phyloP scores from a whole-genome alignment of 2,329 filamentous ascomycete species.

The Dactylonectria macrodidyma region DNA sequence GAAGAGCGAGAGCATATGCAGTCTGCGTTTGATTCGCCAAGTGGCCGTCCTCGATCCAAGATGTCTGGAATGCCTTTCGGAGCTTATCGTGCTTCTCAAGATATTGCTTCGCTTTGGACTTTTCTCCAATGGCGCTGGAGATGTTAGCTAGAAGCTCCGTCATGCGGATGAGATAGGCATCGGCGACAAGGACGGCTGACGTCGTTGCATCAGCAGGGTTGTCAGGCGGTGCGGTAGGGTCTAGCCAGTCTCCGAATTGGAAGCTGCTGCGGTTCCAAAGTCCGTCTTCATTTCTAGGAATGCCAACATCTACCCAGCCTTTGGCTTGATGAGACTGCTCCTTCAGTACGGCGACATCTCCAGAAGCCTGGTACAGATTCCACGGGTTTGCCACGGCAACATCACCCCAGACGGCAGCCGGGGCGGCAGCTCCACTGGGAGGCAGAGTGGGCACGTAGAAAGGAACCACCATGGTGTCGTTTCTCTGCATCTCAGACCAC shows the following conservation, averaged over 20 bases:
- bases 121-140: conserved; percentile 49
- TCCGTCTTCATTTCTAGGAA: conserved; percentile 13
- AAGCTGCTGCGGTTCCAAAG: conserved; percentile 31
- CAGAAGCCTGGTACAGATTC: conserved; percentile 29
- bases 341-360: conserved; percentile 16
- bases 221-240: conserved; percentile 58
- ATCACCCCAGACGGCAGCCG: conserved; percentile 36
- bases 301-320: conserved; percentile 11
- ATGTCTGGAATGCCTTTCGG: conserved; percentile 47
- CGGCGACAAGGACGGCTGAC: conserved; percentile 56
- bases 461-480: conserved; percentile 24
- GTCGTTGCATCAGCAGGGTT: conserved; percentile 57
- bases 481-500: conserved; percentile 35
- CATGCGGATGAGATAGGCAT: conserved; percentile 62
- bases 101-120: conserved; percentile 44
- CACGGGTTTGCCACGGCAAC: conserved; percentile 31
- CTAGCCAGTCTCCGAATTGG: conserved; percentile 64
- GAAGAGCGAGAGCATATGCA: conserved; percentile 54
- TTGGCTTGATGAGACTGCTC: conserved; percentile 21
- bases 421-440: neutral
- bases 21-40: conserved; percentile 59
- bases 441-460: conserved; percentile 23
- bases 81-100: conserved; percentile 37
- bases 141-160: conserved; percentile 55
- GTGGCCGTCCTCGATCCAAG: conserved; percentile 50